Percentiles rank a stretch among this genome's conserved stretches.
phyloP scores from a whole-genome alignment of 2,329 filamentous ascomycete genomes.

The Fusarium poae region DNA sequence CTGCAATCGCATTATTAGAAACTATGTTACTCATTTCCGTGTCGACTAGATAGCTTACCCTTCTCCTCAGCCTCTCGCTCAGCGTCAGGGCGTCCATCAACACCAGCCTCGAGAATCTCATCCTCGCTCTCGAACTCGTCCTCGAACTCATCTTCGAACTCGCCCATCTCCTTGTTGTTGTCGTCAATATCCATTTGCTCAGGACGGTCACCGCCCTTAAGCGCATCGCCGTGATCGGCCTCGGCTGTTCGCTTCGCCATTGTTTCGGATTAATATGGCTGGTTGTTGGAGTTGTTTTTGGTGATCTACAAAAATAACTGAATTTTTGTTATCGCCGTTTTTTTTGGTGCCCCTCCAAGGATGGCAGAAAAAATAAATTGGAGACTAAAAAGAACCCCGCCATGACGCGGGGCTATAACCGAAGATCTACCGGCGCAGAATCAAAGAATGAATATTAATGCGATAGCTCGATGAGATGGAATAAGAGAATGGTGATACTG shows the following conservation, averaged over 20 bases:
- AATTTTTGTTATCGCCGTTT: slow-evolving; percentile 28
- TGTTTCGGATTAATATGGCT: slow-evolving; percentile 4
- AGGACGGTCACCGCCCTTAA: slow-evolving; percentile 72
- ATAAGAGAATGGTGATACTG: not conserved
- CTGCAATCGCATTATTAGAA: slow-evolving; percentile 52
- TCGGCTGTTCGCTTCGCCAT: slow-evolving; percentile 74
- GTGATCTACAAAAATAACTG: slow-evolving; percentile 22
- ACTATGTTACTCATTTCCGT: not conserved
- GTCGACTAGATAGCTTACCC: slow-evolving; percentile 49
- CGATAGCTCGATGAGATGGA: not conserved
- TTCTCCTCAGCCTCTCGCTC: slow-evolving; percentile 92
- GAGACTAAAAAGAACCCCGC: slow-evolving; percentile 39
- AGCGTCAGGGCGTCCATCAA: slow-evolving; percentile 91
- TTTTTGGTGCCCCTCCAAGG: slow-evolving; percentile 43
- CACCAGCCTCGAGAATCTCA: slow-evolving; percentile 93
- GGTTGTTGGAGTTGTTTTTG: slow-evolving; percentile 1
- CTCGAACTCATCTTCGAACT: slow-evolving; percentile 97
- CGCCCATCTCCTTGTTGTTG: slow-evolving; percentile 72
- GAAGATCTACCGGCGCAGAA: slow-evolving; percentile 39
- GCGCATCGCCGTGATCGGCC: slow-evolving; percentile 58
- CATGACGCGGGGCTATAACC: slow-evolving; percentile 39
- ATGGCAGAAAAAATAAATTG: slow-evolving; percentile 34
- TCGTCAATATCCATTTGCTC: slow-evolving; percentile 76
- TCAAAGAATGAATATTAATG: not conserved
- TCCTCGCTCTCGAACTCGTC: slow-evolving; percentile 90